A percentile compares a stretch with the other conserved stretches of the same genome.
Evolutionary conservation across 805 yeast genomes (phyloP).

Genomic region (Candida rishiriensis): DNA sequence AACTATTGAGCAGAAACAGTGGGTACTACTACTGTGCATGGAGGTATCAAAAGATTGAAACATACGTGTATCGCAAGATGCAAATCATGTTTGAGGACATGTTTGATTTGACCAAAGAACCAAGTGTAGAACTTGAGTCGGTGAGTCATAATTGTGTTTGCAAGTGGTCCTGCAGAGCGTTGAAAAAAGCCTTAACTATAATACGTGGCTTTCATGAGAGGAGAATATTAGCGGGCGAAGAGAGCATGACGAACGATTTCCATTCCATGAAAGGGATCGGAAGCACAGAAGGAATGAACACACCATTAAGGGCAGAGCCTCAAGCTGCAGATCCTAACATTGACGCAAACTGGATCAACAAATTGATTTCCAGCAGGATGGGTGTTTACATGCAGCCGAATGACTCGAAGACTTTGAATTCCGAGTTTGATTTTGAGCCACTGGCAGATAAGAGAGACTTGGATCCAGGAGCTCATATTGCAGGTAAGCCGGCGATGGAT

Average conservation of each 20-base stretch:
- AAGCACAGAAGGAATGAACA: not conserved
- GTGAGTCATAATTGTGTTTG: conserved; percentile 2
- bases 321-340: not conserved
- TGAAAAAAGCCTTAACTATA: conserved; percentile 2
- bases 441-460: not conserved
- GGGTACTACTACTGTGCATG: conserved; percentile 22
- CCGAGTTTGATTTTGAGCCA: not conserved
- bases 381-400: not conserved
- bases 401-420: not conserved
- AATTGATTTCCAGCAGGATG: conserved; percentile 6
- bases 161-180: conserved; percentile 2
- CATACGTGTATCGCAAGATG: conserved; percentile 9
- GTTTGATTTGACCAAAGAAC: conserved; percentile 8
- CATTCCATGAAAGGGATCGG: not conserved
- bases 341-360: conserved; percentile 12
- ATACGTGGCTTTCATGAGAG: not conserved
- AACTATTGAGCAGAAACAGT: conserved; percentile 6
- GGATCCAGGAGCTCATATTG: too few species aligned
- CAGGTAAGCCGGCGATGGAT: too few species aligned
- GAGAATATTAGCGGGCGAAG: not conserved
- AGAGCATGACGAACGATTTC: not conserved
- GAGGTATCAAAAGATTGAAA: conserved; percentile 15
- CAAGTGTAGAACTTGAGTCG: conserved; percentile 1
- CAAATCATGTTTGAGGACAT: not conserved
- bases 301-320: not conserved